Evolutionary conservation across 2,329 filamentous ascomycete species (phyloP).

Genomic region (Penicillium fuscoglaucum): DNA sequence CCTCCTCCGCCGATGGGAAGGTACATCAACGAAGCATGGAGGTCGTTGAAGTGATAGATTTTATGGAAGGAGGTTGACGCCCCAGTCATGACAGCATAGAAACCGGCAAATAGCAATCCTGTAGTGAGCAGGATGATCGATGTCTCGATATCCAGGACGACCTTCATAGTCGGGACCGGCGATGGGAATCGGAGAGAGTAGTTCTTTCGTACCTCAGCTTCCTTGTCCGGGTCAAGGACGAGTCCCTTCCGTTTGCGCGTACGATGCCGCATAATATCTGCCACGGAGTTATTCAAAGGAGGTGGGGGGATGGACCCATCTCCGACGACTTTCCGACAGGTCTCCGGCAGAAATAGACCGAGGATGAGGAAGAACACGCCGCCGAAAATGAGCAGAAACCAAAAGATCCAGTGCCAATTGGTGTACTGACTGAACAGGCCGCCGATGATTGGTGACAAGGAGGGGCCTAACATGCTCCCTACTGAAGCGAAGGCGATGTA

Average conservation of each 20-base stretch:
- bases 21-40: conserved; percentile 47
- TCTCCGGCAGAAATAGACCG: conserved; percentile 57
- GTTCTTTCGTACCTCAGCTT: conserved; percentile 14
- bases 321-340: conserved; percentile 43
- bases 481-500: conserved; percentile 30
- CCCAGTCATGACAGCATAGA: conserved; percentile 49
- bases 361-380: conserved; percentile 56
- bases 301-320: conserved; percentile 37
- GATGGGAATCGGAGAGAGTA: conserved; percentile 36
- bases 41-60: conserved; percentile 50
- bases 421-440: conserved; percentile 65
- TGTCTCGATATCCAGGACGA: conserved; percentile 42
- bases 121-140: conserved; percentile 40
- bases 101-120: conserved; percentile 49
- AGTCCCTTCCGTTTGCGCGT: conserved; percentile 20
- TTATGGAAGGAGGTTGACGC: conserved; percentile 49
- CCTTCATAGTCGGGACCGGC: conserved; percentile 38
- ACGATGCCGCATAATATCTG: conserved; percentile 23
- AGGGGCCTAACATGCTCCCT: conserved; percentile 53
- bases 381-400: conserved; percentile 62
- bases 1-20: conserved; percentile 33
- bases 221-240: conserved; percentile 5
- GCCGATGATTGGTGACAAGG: conserved; percentile 61
- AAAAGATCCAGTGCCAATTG: conserved; percentile 65
- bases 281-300: conserved; percentile 25